These are phyloP conservation scores for Mycosphaerella sp. DNA, from an alignment of 2,329 filamentous ascomycete species.

Conservation along the genomic window DNA sequence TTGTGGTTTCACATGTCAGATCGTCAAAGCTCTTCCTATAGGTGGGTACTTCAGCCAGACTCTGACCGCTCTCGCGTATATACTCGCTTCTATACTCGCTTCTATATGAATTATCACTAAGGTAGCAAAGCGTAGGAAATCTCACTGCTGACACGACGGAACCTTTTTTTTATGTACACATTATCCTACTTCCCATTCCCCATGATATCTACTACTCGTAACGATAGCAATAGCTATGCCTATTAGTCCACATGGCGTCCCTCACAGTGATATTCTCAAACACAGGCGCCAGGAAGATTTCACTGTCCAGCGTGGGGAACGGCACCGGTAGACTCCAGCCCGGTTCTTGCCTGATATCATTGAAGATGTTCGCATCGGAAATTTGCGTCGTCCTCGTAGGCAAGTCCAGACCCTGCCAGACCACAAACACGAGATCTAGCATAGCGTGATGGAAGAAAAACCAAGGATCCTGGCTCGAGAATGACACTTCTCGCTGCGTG, in stretches of 20 bases:
- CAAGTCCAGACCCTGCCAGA: conserved; percentile 43
- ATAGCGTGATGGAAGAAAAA: conserved; percentile 45
- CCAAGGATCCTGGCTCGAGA: conserved; percentile 40
- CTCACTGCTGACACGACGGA: too few species aligned
- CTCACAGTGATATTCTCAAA: conserved; percentile 12
- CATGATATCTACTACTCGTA: conserved; percentile 14
- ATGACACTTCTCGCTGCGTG: conserved; percentile 18
- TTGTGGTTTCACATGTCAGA: too few species aligned
- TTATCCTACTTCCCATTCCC: too few species aligned
- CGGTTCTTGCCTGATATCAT: background rate
- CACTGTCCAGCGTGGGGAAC: conserved; percentile 6
- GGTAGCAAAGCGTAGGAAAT: too few species aligned
- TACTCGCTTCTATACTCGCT: too few species aligned
- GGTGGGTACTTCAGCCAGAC: too few species aligned
- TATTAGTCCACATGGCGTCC: conserved; percentile 16
- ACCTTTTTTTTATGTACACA: too few species aligned
- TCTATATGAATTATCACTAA: too few species aligned
- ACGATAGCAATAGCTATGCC: conserved; percentile 14
- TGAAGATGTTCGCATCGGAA: conserved; percentile 8
- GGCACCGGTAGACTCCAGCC: conserved; percentile 9
- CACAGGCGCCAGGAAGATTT: conserved; percentile 10
- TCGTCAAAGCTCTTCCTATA: too few species aligned
- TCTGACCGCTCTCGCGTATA: too few species aligned
- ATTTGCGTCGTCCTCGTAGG: conserved; percentile 8
- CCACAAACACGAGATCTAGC: conserved; percentile 43